Conservation (phyloP, 305 asterid genomes). For the Ilex paraguariensis region DNA sequence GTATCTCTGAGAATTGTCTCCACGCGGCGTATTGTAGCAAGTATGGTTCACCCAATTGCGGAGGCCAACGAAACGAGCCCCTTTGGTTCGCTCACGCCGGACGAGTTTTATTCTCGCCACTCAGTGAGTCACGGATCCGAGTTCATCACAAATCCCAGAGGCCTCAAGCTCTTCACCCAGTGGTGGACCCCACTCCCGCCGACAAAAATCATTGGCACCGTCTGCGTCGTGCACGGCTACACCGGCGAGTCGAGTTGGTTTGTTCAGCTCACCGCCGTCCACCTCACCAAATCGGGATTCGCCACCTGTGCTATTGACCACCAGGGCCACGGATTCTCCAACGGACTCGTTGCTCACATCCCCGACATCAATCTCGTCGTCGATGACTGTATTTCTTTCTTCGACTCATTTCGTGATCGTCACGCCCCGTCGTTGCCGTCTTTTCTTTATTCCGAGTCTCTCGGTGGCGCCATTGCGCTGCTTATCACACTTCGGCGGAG, state of each 20-base stretch:
- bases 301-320: conserved; percentile 93
- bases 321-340: conserved; percentile 91
- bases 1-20: too few species aligned
- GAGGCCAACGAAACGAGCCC: conserved; percentile 70
- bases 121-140: conserved; percentile 57
- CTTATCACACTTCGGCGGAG: conserved; percentile 64
- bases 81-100: conserved; percentile 54
- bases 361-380: conserved; percentile 71
- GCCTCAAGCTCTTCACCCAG: conserved; percentile 83
- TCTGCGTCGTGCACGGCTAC: conserved; percentile 84
- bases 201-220: conserved; percentile 44
- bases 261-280: conserved; percentile 83
- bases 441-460: conserved; percentile 77
- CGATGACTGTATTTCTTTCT: conserved; percentile 61
- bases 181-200: conserved; percentile 68
- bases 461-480: conserved; percentile 86
- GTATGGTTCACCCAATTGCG: conserved; percentile 50
- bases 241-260: conserved; percentile 96
- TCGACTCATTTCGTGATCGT: conserved; percentile 41
- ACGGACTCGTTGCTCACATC: conserved; percentile 63
- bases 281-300: conserved; percentile 75
- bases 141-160: conserved; percentile 53
- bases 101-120: conserved; percentile 76
- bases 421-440: conserved; percentile 49
- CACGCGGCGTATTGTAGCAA: too few species aligned